Evolutionary conservation across 306 rosid genomes (phyloP), one percentile per base, ranked within the genome.

Genomic region (Canavalia ensiformis): DNA sequence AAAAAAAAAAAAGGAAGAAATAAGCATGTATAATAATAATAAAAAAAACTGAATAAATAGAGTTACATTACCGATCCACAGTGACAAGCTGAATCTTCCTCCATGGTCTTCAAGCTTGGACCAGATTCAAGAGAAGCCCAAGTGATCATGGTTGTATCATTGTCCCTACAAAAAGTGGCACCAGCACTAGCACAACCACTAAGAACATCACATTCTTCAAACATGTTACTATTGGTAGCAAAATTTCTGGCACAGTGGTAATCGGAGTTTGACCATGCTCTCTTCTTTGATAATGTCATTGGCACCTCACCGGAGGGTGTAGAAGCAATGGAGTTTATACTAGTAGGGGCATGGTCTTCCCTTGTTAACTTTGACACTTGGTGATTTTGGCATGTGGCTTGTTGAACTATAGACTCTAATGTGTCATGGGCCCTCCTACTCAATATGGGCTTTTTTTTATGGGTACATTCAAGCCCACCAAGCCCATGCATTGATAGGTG

Each of bases 381-480:
- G 4, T 7, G 13, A 56, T 47, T 42, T 33, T 86, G 85, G 64
- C 57, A 42, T 34, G 89, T 84, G 47, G 91, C 97, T 68, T 89
- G 97, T 49, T 83, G 82, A 56, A 92, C 95, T 5, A 92, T 41
- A 3, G 93, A 90, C 77, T 92, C 95, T 10, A 92, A 72, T 6
- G 95, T 92, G 7, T 85, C 91, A 45, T 76, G 71, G 82, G 92
- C 83, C 70, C 62, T 84, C 70, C 62, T 84, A 8, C 50, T 72
- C 91, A 88, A 83, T 10, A 77, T 85, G 83, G 91, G 87, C 88
- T 89, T 92, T 71, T 69, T 10, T 3, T 77, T 78, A 63, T 25
- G 3, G 1, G 37, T 9, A 3, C 31, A 3, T 7, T 82, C 80
- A 18, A 84, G 82, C 77, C 94, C 90, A 79, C 77, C 79, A 70